phyloP scores from a whole-genome alignment of 371 early-diverging fungal genomes.

The Mycotypha africana region DNA sequence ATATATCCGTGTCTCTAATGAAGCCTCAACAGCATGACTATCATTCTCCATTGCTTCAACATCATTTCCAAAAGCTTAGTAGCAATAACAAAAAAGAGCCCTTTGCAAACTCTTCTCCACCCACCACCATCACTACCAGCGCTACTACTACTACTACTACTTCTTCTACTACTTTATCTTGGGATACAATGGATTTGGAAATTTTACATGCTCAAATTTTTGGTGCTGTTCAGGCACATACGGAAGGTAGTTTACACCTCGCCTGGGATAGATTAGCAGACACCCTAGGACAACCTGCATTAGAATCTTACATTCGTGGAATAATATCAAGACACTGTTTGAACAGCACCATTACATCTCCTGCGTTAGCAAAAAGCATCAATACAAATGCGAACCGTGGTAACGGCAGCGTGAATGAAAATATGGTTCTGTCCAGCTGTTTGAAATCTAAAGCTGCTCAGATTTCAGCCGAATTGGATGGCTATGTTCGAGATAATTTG shows the following conservation, averaged over 20 bases:
- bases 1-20: slow-evolving; percentile 16
- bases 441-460: slow-evolving; percentile 9
- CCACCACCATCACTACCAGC: too few species aligned
- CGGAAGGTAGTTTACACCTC: slow-evolving; percentile 29
- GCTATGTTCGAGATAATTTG: slow-evolving; percentile 11
- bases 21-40: neutral
- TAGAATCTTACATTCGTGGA: slow-evolving; percentile 20
- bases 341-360: neutral
- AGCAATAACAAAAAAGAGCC: slow-evolving; percentile 6
- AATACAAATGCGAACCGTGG: too few species aligned
- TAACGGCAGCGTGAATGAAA: neutral
- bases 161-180: neutral
- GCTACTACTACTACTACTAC: too few species aligned
- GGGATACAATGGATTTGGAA: slow-evolving; percentile 30
- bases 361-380: too few species aligned
- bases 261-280: slow-evolving; percentile 34
- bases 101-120: too few species aligned
- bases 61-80: neutral
- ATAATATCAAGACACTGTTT: slow-evolving; percentile 17
- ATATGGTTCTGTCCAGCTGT: slow-evolving; percentile 8
- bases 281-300: slow-evolving; percentile 24
- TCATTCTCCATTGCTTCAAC: neutral
- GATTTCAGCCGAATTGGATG: slow-evolving; percentile 12
- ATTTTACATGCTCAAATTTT: slow-evolving; percentile 38
- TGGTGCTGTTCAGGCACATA: slow-evolving; percentile 39